phyloP scores from a whole-genome alignment of 1,284 basidiomycete genomes.

The Leccinum subfulvum region DNA sequence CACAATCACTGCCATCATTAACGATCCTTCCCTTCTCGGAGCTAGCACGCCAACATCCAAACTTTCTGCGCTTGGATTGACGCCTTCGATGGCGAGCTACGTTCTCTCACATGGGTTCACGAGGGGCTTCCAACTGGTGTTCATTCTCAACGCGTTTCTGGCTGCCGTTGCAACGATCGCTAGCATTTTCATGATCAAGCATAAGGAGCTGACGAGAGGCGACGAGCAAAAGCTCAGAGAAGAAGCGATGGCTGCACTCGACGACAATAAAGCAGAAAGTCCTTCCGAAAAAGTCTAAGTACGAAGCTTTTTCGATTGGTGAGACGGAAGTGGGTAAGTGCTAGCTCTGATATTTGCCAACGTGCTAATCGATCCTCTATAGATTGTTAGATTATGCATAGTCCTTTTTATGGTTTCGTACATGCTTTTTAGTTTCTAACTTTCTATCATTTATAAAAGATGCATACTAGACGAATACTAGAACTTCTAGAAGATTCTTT shows the following conservation, averaged over 20 bases:
- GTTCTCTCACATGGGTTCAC: constrained; percentile 55
- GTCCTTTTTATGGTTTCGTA: background rate
- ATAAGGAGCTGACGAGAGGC: constrained; percentile 53
- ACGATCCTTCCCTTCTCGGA: constrained; percentile 49
- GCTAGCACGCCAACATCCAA: constrained; percentile 28
- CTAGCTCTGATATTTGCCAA: background rate
- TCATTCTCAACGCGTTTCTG: constrained; percentile 53
- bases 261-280: background rate
- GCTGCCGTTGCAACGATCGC: constrained; percentile 47
- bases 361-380: background rate
- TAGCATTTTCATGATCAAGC: constrained; percentile 55
- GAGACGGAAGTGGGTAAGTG: constrained; percentile 5
- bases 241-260: constrained; percentile 28
- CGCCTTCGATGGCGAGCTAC: constrained; percentile 35
- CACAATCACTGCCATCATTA: constrained; percentile 42
- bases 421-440: background rate
- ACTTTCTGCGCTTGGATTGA: constrained; percentile 36
- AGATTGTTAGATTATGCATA: background rate
- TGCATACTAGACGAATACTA: background rate
- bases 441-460: background rate
- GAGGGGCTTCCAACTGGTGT: constrained; percentile 55
- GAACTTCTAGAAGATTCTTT: background rate
- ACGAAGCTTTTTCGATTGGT: background rate
- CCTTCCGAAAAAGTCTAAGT: constrained; percentile 7
- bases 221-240: constrained; percentile 51